These are phyloP conservation scores for Leersia perrieri DNA, from an alignment of 176 grass and related monocot species.

Conservation along the genomic window DNA sequence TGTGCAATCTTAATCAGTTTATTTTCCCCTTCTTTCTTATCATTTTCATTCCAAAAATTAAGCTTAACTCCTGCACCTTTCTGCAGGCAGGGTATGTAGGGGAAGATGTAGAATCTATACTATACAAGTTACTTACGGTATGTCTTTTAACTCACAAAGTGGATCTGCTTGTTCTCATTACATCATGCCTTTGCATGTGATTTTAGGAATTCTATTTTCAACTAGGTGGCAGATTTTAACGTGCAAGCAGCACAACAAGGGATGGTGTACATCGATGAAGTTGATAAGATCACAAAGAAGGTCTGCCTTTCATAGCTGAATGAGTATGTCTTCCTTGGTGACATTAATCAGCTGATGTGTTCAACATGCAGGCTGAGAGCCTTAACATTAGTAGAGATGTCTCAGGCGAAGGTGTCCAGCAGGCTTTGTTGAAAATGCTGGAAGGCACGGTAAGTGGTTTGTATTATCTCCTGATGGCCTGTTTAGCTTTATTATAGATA, in stretches of 20 bases:
- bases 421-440: constrained; percentile 97
- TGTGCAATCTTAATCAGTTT: neutral
- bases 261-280: constrained; percentile 99
- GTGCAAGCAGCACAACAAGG: constrained; percentile 99
- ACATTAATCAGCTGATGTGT: constrained; percentile 20
- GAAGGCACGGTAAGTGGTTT: constrained; percentile 89
- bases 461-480: constrained; percentile 8
- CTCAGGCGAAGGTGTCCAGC: constrained; percentile 98
- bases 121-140: constrained; percentile 97
- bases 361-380: constrained; percentile 83
- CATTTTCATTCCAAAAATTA: neutral
- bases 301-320: constrained; percentile 19
- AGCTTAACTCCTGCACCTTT: constrained; percentile 33
- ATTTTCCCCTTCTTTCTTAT: neutral
- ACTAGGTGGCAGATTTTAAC: constrained; percentile 97
- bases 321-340: constrained; percentile 17
- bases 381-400: constrained; percentile 99
- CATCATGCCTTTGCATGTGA: constrained; percentile 21
- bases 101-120: constrained; percentile 99
- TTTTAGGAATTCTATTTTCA: constrained; percentile 34
- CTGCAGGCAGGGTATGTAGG: constrained; percentile 98
- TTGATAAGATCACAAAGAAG: constrained; percentile 99
- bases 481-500: neutral
- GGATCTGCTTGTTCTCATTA: neutral
- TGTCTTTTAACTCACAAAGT: constrained; percentile 21